These are phyloP conservation scores for Crinitomyces ghanaensis DNA, from an alignment of 805 yeast genomes.

Conservation along the genomic window DNA sequence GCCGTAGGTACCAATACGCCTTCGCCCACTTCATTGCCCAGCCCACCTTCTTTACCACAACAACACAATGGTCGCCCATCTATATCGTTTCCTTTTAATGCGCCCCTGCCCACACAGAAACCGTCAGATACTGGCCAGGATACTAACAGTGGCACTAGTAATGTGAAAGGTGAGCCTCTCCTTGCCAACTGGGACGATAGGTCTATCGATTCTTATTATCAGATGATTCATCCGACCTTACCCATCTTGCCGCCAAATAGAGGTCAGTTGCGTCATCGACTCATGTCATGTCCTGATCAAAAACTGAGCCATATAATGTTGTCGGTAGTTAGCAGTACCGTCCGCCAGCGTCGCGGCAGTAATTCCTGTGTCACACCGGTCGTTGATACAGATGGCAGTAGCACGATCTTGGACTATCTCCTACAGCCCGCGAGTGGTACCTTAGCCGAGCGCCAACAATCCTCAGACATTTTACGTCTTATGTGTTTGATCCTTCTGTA, in stretches of 20 bases:
- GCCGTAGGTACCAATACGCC: too few relatives aligned
- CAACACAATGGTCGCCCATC: too few relatives aligned
- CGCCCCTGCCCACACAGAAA: too few relatives aligned
- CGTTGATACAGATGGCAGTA: slow-evolving; percentile 2
- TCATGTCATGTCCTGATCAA: slow-evolving; percentile 19
- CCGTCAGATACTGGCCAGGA: too few relatives aligned
- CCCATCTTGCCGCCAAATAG: slow-evolving; percentile 29
- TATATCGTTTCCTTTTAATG: too few relatives aligned
- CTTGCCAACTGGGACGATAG: slow-evolving; percentile 20
- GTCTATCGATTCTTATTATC: slow-evolving; percentile 27
- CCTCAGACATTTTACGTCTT: slow-evolving; percentile 18
- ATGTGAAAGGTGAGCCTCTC: not conserved
- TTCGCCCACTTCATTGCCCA: too few relatives aligned
- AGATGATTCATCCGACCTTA: slow-evolving; percentile 27
- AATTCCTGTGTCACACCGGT: not conserved
- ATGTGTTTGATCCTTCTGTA: slow-evolving; percentile 27
- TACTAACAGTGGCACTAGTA: not conserved
- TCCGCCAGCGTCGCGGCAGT: slow-evolving; percentile 3
- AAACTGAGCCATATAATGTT: slow-evolving; percentile 21
- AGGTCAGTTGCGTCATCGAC: slow-evolving; percentile 21
- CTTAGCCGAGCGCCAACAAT: slow-evolving; percentile 5
- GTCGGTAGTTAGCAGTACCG: slow-evolving; percentile 11
- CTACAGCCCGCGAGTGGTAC: slow-evolving; percentile 4
- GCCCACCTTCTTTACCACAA: not conserved
- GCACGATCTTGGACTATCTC: too few relatives aligned